Base-by-base conservation (phyloP, 345 rosid species). In the Rhodamnia rubescens region DNA sequence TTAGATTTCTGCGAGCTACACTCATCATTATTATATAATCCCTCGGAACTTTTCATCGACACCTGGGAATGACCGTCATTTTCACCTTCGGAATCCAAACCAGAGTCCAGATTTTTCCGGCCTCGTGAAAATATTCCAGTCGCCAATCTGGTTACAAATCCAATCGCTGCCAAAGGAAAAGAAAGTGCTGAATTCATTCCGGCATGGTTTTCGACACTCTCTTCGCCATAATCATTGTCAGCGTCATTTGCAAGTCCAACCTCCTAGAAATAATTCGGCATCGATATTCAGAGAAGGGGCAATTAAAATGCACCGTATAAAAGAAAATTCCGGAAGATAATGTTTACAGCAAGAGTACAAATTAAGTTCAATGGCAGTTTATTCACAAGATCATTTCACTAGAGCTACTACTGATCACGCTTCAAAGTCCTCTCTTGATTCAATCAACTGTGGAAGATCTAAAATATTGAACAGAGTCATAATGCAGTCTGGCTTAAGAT, bases 111-210 rank as follows among this genome's bases (percentile, higher is more conserved):
- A 90, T 88, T 86, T 89, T 91, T 96, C 47, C 90, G 91, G 44
- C 94, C 92, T 69, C 97, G 93, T 9, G 96, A 93, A 89, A 98
- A 94, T 83, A 97, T 91, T 89, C 97, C 99, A 83, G 92, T 88
- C 26, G 99, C 99, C 82, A 97, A 85, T 89, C 96, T 92, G 84
- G 95, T 90, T 81, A 95, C 93, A 92, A 95, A 94, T 87, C 90
- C 99, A 87, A 97, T 89, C 27, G 98, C 99, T 86, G 98, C 96
- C 85, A 93, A 90, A 69, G 99, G 96, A 86, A 97, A 93, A 91
- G 97, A 91, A 74, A 96, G 90, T 59, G 96, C 97, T 49, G 94
- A 88, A 87, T 90, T 96, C 88, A 91, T 92, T 87, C 93, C 98
- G 80, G 93, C 90, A 85, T 88, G 91, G 81, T 87, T 89, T 58